Evolutionary conservation across 2,329 filamentous ascomycete genomes (phyloP).

Genomic region (Coniochaeta sp.): DNA sequence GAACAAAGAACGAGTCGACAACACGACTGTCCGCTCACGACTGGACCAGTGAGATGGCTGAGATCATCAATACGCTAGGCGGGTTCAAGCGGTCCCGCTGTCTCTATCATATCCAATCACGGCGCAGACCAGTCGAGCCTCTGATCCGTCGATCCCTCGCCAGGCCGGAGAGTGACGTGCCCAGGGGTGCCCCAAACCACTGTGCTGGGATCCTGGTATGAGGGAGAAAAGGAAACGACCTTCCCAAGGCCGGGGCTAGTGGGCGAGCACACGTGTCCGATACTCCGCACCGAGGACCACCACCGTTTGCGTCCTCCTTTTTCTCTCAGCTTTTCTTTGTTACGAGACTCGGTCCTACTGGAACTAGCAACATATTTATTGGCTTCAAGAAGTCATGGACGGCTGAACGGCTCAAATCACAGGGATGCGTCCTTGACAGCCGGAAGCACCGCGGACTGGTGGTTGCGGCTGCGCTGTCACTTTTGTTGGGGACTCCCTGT

Average conservation of each 20-base stretch:
- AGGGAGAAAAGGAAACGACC: background rate
- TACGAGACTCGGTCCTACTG: background rate
- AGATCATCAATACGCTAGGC: background rate
- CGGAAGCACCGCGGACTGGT: too few relatives aligned
- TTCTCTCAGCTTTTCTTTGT: background rate
- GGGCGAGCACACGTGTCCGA: background rate
- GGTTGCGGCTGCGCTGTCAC: too few relatives aligned
- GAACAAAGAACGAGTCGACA: conserved; percentile 2
- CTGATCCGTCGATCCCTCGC: background rate
- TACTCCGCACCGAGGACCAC: background rate
- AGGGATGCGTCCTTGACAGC: too few relatives aligned
- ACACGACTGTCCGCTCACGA: too few relatives aligned
- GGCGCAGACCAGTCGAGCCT: background rate
- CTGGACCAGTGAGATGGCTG: background rate
- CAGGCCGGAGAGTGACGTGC: background rate
- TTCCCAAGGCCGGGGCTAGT: background rate
- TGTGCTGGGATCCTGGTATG: background rate
- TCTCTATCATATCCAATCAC: background rate
- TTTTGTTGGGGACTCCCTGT: too few relatives aligned
- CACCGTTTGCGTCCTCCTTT: background rate
- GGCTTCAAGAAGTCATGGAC: background rate
- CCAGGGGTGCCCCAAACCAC: too few relatives aligned
- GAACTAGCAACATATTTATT: conserved; percentile 4
- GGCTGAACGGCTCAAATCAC: too few relatives aligned
- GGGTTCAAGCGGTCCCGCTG: background rate